Conservation (phyloP, 371 early-diverging fungal species). For the Rhizopus delemar region DNA sequence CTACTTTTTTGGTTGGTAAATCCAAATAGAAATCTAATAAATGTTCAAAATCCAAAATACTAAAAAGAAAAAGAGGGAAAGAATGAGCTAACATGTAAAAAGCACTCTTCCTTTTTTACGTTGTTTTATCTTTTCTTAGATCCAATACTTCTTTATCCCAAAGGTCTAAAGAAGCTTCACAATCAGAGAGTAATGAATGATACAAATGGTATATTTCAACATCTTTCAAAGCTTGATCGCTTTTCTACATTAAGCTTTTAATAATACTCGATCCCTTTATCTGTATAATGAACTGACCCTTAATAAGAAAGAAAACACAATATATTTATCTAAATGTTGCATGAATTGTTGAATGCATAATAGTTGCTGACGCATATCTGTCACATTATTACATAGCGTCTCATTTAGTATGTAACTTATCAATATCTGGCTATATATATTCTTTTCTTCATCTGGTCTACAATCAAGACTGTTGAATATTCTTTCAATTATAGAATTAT, state of each 20-base stretch:
- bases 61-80: neutral
- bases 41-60: neutral
- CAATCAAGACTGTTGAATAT: no score
- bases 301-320: constrained; percentile 15
- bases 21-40: neutral
- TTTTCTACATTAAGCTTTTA: constrained; percentile 4
- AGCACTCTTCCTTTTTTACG: neutral
- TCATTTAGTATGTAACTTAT: neutral
- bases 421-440: neutral
- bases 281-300: constrained; percentile 9
- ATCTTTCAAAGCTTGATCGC: constrained; percentile 8
- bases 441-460: no score
- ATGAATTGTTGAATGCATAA: neutral
- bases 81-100: neutral
- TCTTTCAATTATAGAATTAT: no score
- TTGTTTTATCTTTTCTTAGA: neutral
- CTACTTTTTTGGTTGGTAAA: neutral
- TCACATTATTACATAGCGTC: neutral
- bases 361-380: neutral
- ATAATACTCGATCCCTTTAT: constrained; percentile 1
- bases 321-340: neutral
- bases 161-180: neutral
- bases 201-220: constrained; percentile 12
- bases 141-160: constrained; percentile 6
- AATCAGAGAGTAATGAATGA: constrained; percentile 6